Evolutionary conservation across 345 rosid genomes (phyloP).

Genomic region (Eucalyptus pauciflora): DNA sequence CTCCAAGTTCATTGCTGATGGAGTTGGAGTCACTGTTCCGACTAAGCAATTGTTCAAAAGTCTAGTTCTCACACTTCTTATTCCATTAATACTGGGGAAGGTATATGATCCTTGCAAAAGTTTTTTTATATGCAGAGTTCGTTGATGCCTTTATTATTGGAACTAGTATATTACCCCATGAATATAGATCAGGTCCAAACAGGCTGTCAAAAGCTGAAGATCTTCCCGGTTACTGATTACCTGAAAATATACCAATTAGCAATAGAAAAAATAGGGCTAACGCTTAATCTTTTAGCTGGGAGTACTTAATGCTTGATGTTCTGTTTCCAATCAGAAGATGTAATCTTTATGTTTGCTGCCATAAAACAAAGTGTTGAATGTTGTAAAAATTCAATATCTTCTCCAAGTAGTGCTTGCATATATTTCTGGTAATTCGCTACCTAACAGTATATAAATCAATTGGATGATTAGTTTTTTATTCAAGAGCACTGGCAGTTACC

Average conservation of each 20-base stretch:
- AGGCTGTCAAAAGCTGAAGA: neutral
- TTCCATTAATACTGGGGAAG: conserved; percentile 84
- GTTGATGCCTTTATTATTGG: neutral
- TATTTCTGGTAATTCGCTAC: neutral
- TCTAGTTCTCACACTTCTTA: conserved; percentile 57
- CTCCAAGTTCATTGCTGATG: conserved; percentile 71
- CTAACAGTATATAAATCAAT: neutral
- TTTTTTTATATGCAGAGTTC: neutral
- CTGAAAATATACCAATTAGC: neutral
- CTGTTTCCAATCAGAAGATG: neutral
- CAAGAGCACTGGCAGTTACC: neutral
- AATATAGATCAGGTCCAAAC: neutral
- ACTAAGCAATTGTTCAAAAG: conserved; percentile 68
- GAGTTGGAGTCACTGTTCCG: conserved; percentile 79
- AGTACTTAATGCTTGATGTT: neutral
- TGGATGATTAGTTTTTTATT: neutral
- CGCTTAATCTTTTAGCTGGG: neutral
- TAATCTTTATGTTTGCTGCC: neutral
- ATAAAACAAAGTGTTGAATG: neutral
- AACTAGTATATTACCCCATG: neutral
- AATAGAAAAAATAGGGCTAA: neutral
- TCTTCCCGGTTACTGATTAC: neutral
- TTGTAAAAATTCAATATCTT: neutral
- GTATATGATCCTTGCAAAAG: conserved; percentile 8
- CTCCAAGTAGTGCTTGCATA: neutral